A percentile compares a stretch with the other conserved stretches of the same genome.
These are phyloP conservation scores for Fusarium liriodendri DNA, from an alignment of 2,329 filamentous ascomycete species.

Conservation along the genomic window DNA sequence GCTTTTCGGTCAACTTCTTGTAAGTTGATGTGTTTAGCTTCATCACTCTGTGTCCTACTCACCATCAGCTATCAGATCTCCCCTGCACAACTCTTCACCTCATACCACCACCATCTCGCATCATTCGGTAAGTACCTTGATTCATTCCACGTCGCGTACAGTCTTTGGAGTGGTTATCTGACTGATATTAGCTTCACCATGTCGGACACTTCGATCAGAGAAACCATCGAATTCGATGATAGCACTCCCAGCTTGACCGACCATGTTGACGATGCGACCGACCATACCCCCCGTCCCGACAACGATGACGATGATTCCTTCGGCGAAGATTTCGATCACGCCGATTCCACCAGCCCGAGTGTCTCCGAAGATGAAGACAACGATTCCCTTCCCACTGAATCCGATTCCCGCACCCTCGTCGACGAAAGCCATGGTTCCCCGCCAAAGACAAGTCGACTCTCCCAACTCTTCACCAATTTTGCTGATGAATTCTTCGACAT, in stretches of 20 bases:
- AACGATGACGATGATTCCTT: not conserved
- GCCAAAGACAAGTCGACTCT: not conserved
- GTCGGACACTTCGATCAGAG: not conserved
- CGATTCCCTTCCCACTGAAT: not conserved
- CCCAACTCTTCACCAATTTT: not conserved
- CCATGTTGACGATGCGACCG: not conserved
- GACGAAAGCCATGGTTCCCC: not conserved
- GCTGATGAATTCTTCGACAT: not conserved
- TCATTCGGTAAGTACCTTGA: not conserved
- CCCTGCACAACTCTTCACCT: not conserved
- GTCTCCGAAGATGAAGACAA: not conserved
- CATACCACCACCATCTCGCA: not conserved
- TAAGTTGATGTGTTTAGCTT: not conserved
- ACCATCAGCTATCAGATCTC: not conserved
- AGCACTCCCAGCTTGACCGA: not conserved
- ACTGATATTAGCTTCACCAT: not conserved
- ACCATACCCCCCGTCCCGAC: not conserved
- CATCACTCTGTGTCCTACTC: not conserved
- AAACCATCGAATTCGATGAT: not conserved
- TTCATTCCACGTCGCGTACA: not conserved
- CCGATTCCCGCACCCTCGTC: not conserved
- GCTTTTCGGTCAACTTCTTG: not conserved
- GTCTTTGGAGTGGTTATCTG: not conserved
- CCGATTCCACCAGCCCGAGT: not conserved
- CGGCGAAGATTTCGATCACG: not conserved